Conservation (phyloP, 768 basidiomycete genomes). For the Lactarius pseudohatsudake region DNA sequence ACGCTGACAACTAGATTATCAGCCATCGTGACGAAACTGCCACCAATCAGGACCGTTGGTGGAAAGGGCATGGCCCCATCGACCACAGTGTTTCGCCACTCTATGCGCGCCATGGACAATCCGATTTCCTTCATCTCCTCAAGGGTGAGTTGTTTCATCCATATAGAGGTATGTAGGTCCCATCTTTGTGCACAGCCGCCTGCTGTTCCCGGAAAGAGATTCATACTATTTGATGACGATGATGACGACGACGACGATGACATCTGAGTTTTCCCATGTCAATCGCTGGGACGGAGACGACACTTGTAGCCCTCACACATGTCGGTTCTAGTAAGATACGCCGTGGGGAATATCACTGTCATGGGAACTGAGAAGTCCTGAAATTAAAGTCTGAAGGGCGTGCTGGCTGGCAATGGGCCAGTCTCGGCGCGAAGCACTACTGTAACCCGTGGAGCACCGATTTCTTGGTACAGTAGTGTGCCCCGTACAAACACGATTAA, state of each 20-base stretch:
- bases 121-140: not conserved
- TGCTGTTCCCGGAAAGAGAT: constrained; percentile 32
- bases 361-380: constrained; percentile 1
- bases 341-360: not conserved
- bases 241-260: constrained; percentile 34
- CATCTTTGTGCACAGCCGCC: constrained; percentile 1
- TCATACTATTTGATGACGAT: constrained; percentile 34
- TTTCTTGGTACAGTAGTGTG: not conserved
- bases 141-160: constrained; percentile 14
- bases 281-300: not conserved
- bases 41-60: not conserved
- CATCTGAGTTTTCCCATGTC: constrained; percentile 17
- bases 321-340: not conserved
- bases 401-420: not conserved
- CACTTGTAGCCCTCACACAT: not conserved
- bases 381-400: not conserved
- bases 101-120: not conserved
- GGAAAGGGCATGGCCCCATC: constrained; percentile 9
- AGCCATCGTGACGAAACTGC: not conserved
- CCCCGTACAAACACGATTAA: not conserved
- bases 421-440: not conserved
- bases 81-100: not conserved
- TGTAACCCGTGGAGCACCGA: not conserved
- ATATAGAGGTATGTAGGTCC: constrained; percentile 4
- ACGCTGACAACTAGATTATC: constrained; percentile 6